Evolutionary conservation across 768 basidiomycete species (phyloP), one percentile per base, ranked within the genome.

Genomic region (Xerocomus spinulosus): DNA sequence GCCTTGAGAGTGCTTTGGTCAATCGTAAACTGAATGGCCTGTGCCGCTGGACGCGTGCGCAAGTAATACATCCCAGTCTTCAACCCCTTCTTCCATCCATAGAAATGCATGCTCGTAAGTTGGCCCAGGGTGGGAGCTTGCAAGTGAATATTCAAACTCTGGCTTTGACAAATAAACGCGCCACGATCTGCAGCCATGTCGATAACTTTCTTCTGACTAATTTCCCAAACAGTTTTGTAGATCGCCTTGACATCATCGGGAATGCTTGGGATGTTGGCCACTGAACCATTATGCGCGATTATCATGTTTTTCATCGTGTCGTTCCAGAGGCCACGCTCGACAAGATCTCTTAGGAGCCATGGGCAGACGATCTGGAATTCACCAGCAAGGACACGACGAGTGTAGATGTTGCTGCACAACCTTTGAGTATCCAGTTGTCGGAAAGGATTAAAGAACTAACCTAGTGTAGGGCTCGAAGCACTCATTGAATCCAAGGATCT

Each of bases 211-310:
- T 97, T 98, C 75, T 98, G 95, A 37, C 82, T 85, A 68, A 99
- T 94, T 74, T 99, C 95, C 95, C 95, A 99, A 41, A 97, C 95
- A n/a, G 95, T 99, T 76, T 97, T 97, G 82, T 99, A 99, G 73
- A 99, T 93, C 0, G 90, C 88, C 72, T 96, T 97, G 70, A 94
- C 77, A 55, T 96, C 82, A 49, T 83, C 84, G 2, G 95, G 94
- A 56, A 98, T 92, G 39, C 63, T 79, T 23, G 90, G 85, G 56
- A 97, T 92, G 64, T 82, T 89, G 66, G 95, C 92, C 23, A 89
- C 68, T 6, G 86, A 88, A 23, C 87, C 95, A 60, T 92, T 87
- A 71, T 95, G 87, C 13, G 96, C 96, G 58, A 99, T 98, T 69
- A 99, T 92, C 79, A 90, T 86, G 73, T 97, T 94, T 80, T 95